phyloP scores from a whole-genome alignment of 116 monocot genomes.

The Dioscorea cayenensis region DNA sequence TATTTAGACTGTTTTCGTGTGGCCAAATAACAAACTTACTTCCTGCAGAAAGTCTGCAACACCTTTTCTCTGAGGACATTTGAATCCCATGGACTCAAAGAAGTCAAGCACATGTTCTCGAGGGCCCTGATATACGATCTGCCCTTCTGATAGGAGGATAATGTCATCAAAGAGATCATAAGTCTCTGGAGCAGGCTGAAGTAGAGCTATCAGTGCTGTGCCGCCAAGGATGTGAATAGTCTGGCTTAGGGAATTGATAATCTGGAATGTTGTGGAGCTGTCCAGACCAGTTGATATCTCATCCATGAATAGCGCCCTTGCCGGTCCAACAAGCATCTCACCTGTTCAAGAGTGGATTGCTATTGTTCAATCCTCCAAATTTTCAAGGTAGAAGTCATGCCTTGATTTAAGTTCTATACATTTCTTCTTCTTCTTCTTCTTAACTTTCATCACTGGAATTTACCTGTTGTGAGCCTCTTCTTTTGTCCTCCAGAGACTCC shows the following conservation, averaged over 20 bases:
- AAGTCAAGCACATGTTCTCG: slow-evolving; percentile 71
- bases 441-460: too few relatives aligned
- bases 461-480: slow-evolving; percentile 88
- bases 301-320: slow-evolving; percentile 89
- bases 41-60: slow-evolving; percentile 91
- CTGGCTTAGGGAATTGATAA: slow-evolving; percentile 72
- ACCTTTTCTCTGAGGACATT: slow-evolving; percentile 86
- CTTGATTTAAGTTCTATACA: too few relatives aligned
- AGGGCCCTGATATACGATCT: slow-evolving; percentile 79
- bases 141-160: slow-evolving; percentile 78
- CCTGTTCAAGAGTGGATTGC: slow-evolving; percentile 20
- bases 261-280: slow-evolving; percentile 85
- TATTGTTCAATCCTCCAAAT: too few relatives aligned
- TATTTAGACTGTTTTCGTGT: too few relatives aligned
- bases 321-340: slow-evolving; percentile 86
- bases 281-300: slow-evolving; percentile 88
- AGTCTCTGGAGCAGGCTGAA: slow-evolving; percentile 88
- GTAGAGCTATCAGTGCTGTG: slow-evolving; percentile 62
- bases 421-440: too few relatives aligned
- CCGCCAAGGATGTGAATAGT: slow-evolving; percentile 69
- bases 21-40: slow-evolving; percentile 20
- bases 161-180: slow-evolving; percentile 87
- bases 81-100: slow-evolving; percentile 80
- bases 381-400: too few relatives aligned
- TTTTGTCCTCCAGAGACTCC: slow-evolving; percentile 85